Base-by-base conservation (phyloP, 1,139 yeast genomes). In the Candida albicans region DNA sequence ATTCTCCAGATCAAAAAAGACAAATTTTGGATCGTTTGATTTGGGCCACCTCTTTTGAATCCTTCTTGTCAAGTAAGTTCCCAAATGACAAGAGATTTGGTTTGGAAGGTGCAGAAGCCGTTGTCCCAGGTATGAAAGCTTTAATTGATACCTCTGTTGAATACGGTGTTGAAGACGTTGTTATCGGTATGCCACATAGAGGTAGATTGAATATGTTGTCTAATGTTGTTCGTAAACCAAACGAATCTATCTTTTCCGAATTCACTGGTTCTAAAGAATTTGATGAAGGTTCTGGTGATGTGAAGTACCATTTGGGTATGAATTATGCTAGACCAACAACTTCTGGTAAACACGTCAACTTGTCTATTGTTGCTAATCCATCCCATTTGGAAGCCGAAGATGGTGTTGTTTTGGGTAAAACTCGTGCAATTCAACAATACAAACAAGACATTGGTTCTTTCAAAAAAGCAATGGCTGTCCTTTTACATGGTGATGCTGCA, bases 151-250 rank as follows among this genome's bases (percentile, higher is more conserved):
- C 91, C 52, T 81, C 96, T 37, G 98, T 91, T 43, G 97, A 90
- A 56, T 73, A 75, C 51, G 99, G 99, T 59, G 84, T 91, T 47
- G 97, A 91, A 70, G 98, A 93, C 65, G 82, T 93, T 51, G 96
- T 93, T 59, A 86, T 95, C 59, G 99, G 99, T 75, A 93, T 93
- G 99, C 97, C 99, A 46, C 99, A 93, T 72, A 89, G 99, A 81
- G 99, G 99, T 73, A 86, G 99, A 77, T 79, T 93, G 62, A 93
- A 93, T 69, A 91, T 93, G 86, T 81, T 93, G 70, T 89, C 97
- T 49, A 93, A 93, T 72, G 99, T 93, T 60, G 97, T 93, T 42
- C 87, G 99, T 75, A 93, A 93, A 70, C 98, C 99, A 60, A 91
- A 93, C 65, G 98, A 93, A 76, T 89, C 96, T 39, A 95, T 93